Conservation (phyloP, 768 basidiomycete species). For the Hygrophorus pudorinus region DNA sequence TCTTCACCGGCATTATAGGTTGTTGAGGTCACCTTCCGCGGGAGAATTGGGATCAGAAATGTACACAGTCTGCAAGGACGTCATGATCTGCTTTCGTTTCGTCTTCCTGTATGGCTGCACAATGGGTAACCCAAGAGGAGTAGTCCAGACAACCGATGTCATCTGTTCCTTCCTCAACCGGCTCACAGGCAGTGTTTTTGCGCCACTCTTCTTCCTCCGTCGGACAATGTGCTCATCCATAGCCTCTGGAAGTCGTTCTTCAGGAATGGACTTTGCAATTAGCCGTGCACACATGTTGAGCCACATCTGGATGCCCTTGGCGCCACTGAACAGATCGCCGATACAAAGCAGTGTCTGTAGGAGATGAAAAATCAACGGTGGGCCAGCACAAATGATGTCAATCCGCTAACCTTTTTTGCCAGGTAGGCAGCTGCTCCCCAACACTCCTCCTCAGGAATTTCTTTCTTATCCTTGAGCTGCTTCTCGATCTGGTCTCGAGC, state of each 20-base stretch:
- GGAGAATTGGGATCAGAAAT: conserved; percentile 80
- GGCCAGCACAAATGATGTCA: neutral
- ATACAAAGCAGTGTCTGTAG: conserved; percentile 65
- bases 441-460: conserved; percentile 61
- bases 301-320: conserved; percentile 87
- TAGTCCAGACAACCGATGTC: conserved; percentile 95
- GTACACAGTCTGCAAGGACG: conserved; percentile 76
- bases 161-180: conserved; percentile 79
- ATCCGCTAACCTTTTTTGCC: conserved; percentile 51
- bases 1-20: neutral
- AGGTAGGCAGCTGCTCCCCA: conserved; percentile 73
- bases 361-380: neutral
- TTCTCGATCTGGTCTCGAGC: conserved; percentile 91
- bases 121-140: conserved; percentile 88
- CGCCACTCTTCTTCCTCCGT: conserved; percentile 4
- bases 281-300: conserved; percentile 74
- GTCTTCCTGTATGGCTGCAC: conserved; percentile 91
- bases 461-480: conserved; percentile 70
- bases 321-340: conserved; percentile 88
- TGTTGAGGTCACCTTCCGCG: conserved; percentile 41
- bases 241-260: conserved; percentile 47
- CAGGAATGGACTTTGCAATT: conserved; percentile 80
- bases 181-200: conserved; percentile 18
- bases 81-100: conserved; percentile 75
- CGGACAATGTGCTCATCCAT: conserved; percentile 16